Evolutionary conservation across 2,329 filamentous ascomycete genomes (phyloP), one percentile per base, ranked within the genome.

Genomic region (Fusarium armeniacum): DNA sequence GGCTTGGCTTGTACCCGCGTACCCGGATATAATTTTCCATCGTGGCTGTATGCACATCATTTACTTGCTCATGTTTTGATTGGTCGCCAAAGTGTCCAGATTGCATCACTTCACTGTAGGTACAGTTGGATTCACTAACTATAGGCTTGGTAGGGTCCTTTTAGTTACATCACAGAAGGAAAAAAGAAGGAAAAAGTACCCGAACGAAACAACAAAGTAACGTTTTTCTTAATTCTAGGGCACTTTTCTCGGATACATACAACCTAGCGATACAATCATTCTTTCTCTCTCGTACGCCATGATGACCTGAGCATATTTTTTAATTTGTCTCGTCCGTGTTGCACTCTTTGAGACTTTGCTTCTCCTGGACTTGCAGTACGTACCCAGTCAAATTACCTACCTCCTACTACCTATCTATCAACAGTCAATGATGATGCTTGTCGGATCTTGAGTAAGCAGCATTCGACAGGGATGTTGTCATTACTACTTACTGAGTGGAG

Each of bases 401-500:
- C 24, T 26, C 12, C 24, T 26, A 26, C 32, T 40, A 40, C 18
- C 30, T 28, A 20, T 15, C 26, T 47, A 32, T 18, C 13, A 26
- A 20, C 7, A n/a, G 22, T 38, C 22, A 20, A 24, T 26, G 26
- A 13, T 55, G 18, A 13, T 55, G 18, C 22, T 55, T 38, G 22
- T 24, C 16, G 15, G 30, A 22, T 43, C 32, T 36, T 38, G 40
- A 18, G 33, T 51, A 43, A 57, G 43, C 35, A 35, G 47, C 43
- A 24, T 35, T 41, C 24, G 54, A 32, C 57, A 53, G 60, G 62
- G 62, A 32, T 60, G 30, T 59, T 35, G 49, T 22, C 33, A 20
- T 32, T 43, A 24, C 36, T 36, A 26, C 13, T 22, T 26, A 28
- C 44, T 5, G 40, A 49, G 64, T 67, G 64, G 64, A 66, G 64